A percentile compares a stretch with the other conserved stretches of the same genome.
phyloP scores from a whole-genome alignment of 1,284 basidiomycete species.

The Austroboletus niveus region DNA sequence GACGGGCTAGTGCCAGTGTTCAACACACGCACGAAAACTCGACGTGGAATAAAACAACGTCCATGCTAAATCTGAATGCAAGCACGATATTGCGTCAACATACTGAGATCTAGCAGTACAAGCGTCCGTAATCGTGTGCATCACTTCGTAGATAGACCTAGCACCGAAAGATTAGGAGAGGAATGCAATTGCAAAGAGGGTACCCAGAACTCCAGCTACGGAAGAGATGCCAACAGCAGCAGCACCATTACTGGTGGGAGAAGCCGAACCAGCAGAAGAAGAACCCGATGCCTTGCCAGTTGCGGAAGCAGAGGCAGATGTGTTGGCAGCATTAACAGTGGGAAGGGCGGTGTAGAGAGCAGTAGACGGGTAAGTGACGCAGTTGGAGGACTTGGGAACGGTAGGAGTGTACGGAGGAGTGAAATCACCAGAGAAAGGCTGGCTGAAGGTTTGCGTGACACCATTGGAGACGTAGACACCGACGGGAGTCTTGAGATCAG shows the following conservation, averaged over 20 bases:
- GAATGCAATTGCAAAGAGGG: conserved; percentile 47
- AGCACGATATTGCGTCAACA: background rate
- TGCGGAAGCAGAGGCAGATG: conserved; percentile 17
- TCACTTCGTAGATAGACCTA: conserved; percentile 7
- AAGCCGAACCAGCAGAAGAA: conserved; percentile 20
- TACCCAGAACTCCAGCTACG: conserved; percentile 40
- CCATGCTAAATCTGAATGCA: conserved; percentile 11
- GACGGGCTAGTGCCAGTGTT: conserved; percentile 26
- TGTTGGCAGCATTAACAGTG: conserved; percentile 14
- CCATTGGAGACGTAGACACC: conserved; percentile 24
- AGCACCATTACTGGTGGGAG: conserved; percentile 34
- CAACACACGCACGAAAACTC: conserved; percentile 22
- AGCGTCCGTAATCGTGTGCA: background rate
- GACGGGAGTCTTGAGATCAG: conserved; percentile 49
- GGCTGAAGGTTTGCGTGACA: conserved; percentile 24
- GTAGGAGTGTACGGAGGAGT: conserved; percentile 53
- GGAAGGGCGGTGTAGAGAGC: conserved; percentile 41
- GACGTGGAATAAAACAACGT: conserved; percentile 5
- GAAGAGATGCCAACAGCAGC: conserved; percentile 38
- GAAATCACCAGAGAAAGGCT: conserved; percentile 36
- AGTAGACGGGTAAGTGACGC: conserved; percentile 52
- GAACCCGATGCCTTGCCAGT: conserved; percentile 18
- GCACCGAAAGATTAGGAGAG: conserved; percentile 33
- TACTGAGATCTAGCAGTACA: background rate
- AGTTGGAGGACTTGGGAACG: conserved; percentile 64